Evolutionary conservation across 2,329 filamentous ascomycete genomes (phyloP).

Genomic region (Sporothrix brasiliensis): DNA sequence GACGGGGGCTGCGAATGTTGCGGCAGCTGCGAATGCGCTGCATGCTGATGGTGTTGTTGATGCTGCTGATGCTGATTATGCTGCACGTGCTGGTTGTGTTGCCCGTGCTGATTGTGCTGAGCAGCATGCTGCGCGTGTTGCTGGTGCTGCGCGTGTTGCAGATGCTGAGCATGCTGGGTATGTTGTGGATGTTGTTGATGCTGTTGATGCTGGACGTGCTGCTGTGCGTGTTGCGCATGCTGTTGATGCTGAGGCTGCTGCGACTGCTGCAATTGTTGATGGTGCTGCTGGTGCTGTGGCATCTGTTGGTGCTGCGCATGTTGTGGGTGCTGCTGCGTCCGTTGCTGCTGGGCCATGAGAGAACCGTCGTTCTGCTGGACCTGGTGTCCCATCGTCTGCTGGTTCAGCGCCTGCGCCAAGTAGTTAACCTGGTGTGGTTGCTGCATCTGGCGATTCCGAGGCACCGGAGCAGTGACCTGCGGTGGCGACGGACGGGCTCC

Average conservation of each 20-base stretch:
- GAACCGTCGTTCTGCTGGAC: slow-evolving; percentile 41
- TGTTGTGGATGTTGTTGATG: slow-evolving; percentile 34
- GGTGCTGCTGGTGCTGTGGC: slow-evolving; percentile 32
- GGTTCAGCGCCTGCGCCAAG: slow-evolving; percentile 45
- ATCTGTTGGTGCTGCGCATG: slow-evolving; percentile 36
- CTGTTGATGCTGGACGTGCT: slow-evolving; percentile 33
- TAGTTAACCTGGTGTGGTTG: slow-evolving; percentile 43
- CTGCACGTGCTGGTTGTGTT: slow-evolving; percentile 36
- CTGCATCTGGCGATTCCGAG: slow-evolving; percentile 52
- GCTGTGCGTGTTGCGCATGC: slow-evolving; percentile 30
- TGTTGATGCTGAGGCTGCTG: slow-evolving; percentile 27
- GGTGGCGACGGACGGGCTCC: slow-evolving; percentile 49
- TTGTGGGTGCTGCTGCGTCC: slow-evolving; percentile 37
- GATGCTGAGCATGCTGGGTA: slow-evolving; percentile 24
- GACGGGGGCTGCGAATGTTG: slow-evolving; percentile 37
- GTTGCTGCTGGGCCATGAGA: slow-evolving; percentile 41
- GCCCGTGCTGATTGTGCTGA: slow-evolving; percentile 31
- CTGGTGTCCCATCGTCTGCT: slow-evolving; percentile 43
- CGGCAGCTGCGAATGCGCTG: slow-evolving; percentile 37
- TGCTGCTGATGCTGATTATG: slow-evolving; percentile 40
- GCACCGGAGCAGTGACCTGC: slow-evolving; percentile 54
- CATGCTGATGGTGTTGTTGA: slow-evolving; percentile 35
- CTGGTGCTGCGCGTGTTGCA: slow-evolving; percentile 34
- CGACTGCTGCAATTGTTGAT: slow-evolving; percentile 29
- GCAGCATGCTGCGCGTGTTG: slow-evolving; percentile 33